phyloP scores from a whole-genome alignment of 2,329 filamentous ascomycete species.

The Diaporthe helianthi region DNA sequence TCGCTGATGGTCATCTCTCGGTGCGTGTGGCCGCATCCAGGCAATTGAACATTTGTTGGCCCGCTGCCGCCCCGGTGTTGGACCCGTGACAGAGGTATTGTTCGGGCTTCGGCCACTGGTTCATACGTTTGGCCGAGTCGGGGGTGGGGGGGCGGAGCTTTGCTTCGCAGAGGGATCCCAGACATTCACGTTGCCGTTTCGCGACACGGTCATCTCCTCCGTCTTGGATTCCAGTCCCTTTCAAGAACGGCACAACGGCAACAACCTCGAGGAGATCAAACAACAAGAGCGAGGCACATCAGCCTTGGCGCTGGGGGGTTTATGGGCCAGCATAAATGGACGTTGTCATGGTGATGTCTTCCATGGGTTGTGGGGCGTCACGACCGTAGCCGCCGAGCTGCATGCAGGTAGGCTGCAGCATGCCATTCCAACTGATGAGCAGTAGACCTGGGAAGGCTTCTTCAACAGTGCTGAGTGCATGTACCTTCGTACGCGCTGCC shows the following conservation, averaged over 20 bases:
- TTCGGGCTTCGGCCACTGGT: constrained; percentile 14
- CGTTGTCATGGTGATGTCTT: constrained; percentile 32
- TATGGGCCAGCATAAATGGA: not conserved
- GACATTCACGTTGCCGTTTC: constrained; percentile 8
- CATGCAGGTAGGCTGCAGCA: constrained; percentile 31
- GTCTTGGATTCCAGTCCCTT: not conserved
- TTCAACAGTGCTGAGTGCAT: not conserved
- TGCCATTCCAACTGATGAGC: constrained; percentile 6
- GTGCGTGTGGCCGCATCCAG: not conserved
- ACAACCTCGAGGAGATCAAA: constrained; percentile 24
- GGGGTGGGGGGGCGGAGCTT: not conserved
- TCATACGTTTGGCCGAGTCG: constrained; percentile 1
- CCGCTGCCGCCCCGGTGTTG: not conserved
- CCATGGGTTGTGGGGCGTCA: not conserved
- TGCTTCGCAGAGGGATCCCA: constrained; percentile 6
- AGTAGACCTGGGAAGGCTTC: not conserved
- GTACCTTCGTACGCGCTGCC: not conserved
- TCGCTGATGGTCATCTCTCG: not conserved
- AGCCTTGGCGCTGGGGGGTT: constrained; percentile 15
- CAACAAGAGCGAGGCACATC: constrained; percentile 3
- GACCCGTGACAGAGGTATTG: not conserved
- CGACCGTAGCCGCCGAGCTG: constrained; percentile 25
- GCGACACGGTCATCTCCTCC: not conserved
- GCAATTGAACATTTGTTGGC: constrained; percentile 3
- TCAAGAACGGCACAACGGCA: constrained; percentile 10